phyloP scores from a whole-genome alignment of 345 rosid genomes.

The Acer yangbiense region DNA sequence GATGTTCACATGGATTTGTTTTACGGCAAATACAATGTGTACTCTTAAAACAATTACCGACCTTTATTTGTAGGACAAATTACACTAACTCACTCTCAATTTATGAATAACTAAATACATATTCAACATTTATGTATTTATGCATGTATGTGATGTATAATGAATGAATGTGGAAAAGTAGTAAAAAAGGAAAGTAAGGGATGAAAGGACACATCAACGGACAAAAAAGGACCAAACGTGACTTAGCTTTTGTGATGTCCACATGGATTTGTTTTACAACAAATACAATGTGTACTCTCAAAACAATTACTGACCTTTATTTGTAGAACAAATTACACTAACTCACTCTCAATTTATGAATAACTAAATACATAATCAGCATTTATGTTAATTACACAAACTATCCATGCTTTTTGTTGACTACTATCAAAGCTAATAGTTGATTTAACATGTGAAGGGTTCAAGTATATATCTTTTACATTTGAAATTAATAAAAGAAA shows the following conservation, averaged over 20 bases:
- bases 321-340: background rate
- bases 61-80: background rate
- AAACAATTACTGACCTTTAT: background rate
- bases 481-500: too few species aligned
- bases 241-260: slow-evolving; percentile 18
- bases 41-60: background rate
- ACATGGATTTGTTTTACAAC: background rate
- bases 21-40: background rate
- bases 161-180: background rate
- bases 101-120: too few species aligned
- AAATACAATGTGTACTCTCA: background rate
- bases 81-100: background rate
- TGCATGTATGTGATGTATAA: too few species aligned
- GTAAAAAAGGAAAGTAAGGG: slow-evolving; percentile 1
- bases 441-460: too few species aligned
- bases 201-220: slow-evolving; percentile 30
- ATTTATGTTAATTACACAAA: too few species aligned
- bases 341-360: background rate
- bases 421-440: too few species aligned
- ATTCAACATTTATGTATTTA: too few species aligned
- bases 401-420: too few species aligned
- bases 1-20: background rate
- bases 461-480: too few species aligned
- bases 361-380: too few species aligned
- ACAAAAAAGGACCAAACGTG: slow-evolving; percentile 19